Conservation (phyloP, 139 green algal genomes). For the Chlorella sorokiniana region DNA sequence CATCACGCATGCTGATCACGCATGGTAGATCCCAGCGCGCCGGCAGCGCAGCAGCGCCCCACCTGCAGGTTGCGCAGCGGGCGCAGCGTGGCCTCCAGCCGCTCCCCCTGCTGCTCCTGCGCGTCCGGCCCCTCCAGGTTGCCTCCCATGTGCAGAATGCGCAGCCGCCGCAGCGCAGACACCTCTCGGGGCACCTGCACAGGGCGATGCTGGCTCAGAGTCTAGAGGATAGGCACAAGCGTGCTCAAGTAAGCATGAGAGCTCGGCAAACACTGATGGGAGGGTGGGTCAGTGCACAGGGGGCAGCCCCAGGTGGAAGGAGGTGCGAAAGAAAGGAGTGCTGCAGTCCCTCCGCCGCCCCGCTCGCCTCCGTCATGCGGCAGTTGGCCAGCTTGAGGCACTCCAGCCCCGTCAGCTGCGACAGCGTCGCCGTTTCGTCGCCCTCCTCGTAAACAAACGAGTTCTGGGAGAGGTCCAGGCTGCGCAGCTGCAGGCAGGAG, state of each 20-base stretch:
- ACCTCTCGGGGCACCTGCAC: conserved; percentile 17
- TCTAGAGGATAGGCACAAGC: too few relatives aligned
- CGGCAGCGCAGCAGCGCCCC: neutral
- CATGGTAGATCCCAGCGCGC: neutral
- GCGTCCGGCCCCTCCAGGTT: neutral
- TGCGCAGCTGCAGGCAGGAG: neutral
- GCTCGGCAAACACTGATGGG: too few relatives aligned
- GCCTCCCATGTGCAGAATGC: conserved; percentile 34
- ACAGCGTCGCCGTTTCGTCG: neutral
- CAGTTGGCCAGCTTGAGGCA: conserved; percentile 33
- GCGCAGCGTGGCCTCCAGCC: neutral
- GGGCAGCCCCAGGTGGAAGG: too few relatives aligned
- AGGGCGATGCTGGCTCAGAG: too few relatives aligned
- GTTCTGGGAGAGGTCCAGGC: conserved; percentile 6
- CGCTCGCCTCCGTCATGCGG: conserved; percentile 8
- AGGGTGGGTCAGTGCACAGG: too few relatives aligned
- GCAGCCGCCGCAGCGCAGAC: neutral
- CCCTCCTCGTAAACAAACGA: neutral
- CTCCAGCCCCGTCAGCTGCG: conserved; percentile 11
- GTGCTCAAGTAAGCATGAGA: too few relatives aligned
- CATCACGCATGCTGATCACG: neutral
- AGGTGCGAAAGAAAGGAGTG: too few relatives aligned
- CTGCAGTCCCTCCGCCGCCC: neutral
- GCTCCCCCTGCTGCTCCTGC: neutral
- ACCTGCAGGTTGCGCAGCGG: conserved; percentile 13